These are phyloP conservation scores for Tubosaeta brunneosetosa DNA, from an alignment of 768 basidiomycete genomes.

Conservation along the genomic window DNA sequence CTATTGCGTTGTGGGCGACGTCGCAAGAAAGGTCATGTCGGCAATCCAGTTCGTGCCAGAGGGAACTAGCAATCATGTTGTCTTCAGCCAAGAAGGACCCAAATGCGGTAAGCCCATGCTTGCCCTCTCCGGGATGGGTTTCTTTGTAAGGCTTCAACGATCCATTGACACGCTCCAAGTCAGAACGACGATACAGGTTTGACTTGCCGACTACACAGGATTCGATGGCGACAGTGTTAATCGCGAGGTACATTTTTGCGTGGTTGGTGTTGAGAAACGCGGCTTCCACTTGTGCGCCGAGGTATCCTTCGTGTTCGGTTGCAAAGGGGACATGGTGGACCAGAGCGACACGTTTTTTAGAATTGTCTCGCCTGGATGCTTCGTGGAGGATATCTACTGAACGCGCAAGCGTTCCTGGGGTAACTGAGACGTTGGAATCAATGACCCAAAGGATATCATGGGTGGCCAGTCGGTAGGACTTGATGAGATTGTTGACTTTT, in stretches of 20 bases:
- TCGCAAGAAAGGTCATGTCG: conserved; percentile 90
- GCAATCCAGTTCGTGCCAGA: conserved; percentile 91
- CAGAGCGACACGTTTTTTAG: conserved; percentile 59
- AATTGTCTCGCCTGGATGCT: conserved; percentile 30
- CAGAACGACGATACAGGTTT: conserved; percentile 86
- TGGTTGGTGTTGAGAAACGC: conserved; percentile 97
- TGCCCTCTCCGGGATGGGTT: conserved; percentile 18
- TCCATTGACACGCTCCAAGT: conserved; percentile 72
- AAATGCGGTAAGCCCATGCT: conserved; percentile 68
- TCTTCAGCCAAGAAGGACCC: conserved; percentile 93
- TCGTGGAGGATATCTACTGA: conserved; percentile 72
- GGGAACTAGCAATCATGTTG: conserved; percentile 89
- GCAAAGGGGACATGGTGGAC: conserved; percentile 97
- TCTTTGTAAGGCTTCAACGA: conserved; percentile 47
- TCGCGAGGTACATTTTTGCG: conserved; percentile 96
- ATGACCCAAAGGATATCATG: conserved; percentile 95
- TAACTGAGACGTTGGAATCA: conserved; percentile 88
- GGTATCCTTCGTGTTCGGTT: conserved; percentile 55
- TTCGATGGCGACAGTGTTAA: conserved; percentile 83
- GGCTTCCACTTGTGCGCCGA: conserved; percentile 86
- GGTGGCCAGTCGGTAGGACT: conserved; percentile 72
- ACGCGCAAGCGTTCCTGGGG: conserved; percentile 73
- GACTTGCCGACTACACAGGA: conserved; percentile 98
- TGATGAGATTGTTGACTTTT: conserved; percentile 94
- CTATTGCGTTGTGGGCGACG: conserved; percentile 83